Evolutionary conservation across 2,329 filamentous ascomycete genomes (phyloP).

Genomic region (Karstenula rhodostoma): DNA sequence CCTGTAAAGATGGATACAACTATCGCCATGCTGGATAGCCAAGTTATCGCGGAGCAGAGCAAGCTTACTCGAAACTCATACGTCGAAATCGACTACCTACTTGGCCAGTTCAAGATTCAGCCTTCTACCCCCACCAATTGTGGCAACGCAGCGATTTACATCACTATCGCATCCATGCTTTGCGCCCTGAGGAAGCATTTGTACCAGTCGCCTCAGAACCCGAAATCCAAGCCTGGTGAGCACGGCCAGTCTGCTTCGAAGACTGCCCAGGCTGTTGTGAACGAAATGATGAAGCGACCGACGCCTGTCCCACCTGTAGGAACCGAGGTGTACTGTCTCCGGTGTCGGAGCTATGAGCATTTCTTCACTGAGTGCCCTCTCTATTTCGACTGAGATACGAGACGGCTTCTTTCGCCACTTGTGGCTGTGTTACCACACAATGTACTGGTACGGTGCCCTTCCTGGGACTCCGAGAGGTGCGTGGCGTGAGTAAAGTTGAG

Average conservation of each 20-base stretch:
- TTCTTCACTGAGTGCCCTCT: slow-evolving; percentile 16
- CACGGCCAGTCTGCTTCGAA: slow-evolving; percentile 20
- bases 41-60: slow-evolving; percentile 21
- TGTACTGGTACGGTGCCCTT: no score
- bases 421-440: no score
- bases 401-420: no score
- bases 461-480: background rate
- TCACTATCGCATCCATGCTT: slow-evolving; percentile 23
- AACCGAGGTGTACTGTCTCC: slow-evolving; percentile 19
- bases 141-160: slow-evolving; percentile 26
- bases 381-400: slow-evolving; percentile 14
- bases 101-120: slow-evolving; percentile 15
- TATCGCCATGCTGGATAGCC: slow-evolving; percentile 25
- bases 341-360: slow-evolving; percentile 18
- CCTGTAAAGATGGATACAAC: slow-evolving; percentile 19
- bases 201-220: slow-evolving; percentile 15
- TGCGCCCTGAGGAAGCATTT: slow-evolving; percentile 19
- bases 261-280: slow-evolving; percentile 17
- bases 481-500: background rate
- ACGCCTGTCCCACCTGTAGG: slow-evolving; percentile 27
- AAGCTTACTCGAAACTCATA: slow-evolving; percentile 16
- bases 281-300: slow-evolving; percentile 24
- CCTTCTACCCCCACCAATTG: slow-evolving; percentile 13
- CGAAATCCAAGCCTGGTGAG: slow-evolving; percentile 19
- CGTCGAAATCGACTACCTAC: slow-evolving; percentile 16